phyloP scores from a whole-genome alignment of 176 grass and related monocot species.

The Juncus effusus region DNA sequence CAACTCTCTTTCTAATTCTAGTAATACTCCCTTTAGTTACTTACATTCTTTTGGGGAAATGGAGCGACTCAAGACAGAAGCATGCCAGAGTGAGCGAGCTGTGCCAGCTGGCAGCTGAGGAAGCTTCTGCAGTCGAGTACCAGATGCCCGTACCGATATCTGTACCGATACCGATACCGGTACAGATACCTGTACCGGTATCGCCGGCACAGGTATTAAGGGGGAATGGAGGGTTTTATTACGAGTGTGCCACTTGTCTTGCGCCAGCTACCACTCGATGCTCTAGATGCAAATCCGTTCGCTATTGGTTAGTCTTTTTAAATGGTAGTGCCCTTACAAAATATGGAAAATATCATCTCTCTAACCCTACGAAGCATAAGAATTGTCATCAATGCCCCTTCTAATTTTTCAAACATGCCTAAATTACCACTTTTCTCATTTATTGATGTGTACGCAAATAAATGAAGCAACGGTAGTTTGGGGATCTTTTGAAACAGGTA shows the following conservation, averaged over 20 bases:
- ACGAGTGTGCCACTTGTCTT: conserved; percentile 87
- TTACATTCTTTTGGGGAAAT: conserved; percentile 95
- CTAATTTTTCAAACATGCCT: too few relatives aligned
- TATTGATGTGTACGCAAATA: too few relatives aligned
- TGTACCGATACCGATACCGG: conserved; percentile 33
- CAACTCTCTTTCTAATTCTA: conserved; percentile 67
- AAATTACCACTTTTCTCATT: too few relatives aligned
- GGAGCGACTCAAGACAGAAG: conserved; percentile 62
- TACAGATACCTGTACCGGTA: background rate
- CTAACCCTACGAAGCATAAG: too few relatives aligned
- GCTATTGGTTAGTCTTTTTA: conserved; percentile 73
- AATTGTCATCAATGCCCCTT: too few relatives aligned
- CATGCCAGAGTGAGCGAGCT: conserved; percentile 59
- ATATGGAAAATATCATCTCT: too few relatives aligned
- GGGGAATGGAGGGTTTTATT: conserved; percentile 37
- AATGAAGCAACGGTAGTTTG: too few relatives aligned
- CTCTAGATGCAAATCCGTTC: conserved; percentile 94
- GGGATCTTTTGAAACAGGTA: too few relatives aligned
- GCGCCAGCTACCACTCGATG: conserved; percentile 90
- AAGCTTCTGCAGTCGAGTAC: conserved; percentile 58
- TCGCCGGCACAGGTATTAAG: conserved; percentile 10
- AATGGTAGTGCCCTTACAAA: too few relatives aligned
- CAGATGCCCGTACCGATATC: conserved; percentile 45
- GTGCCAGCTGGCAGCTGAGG: conserved; percentile 73
- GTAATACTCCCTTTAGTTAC: conserved; percentile 79